A percentile compares a stretch with the other conserved stretches of the same genome.
Evolutionary conservation across 768 basidiomycete genomes (phyloP).

Genomic region (Tephrocybe sp.): DNA sequence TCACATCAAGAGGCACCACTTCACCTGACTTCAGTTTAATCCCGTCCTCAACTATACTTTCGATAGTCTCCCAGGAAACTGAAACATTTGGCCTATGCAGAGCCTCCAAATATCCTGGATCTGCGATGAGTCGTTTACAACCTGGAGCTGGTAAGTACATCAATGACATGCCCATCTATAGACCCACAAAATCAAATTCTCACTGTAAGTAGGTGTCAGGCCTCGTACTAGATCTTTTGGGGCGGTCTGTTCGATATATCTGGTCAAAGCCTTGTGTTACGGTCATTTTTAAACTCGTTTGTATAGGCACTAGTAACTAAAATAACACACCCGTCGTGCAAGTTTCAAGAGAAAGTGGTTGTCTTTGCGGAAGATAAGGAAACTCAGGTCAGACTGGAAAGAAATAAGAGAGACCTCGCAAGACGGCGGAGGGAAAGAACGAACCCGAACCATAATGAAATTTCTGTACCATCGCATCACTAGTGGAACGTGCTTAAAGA

Average conservation of each 20-base stretch:
- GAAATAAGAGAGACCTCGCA: neutral
- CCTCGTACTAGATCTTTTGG: conserved; percentile 47
- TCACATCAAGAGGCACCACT: conserved; percentile 52
- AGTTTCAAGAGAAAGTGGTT: conserved; percentile 31
- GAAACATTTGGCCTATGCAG: conserved; percentile 54
- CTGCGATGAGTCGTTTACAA: conserved; percentile 64
- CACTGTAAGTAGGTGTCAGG: conserved; percentile 55
- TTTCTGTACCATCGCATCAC: conserved; percentile 48
- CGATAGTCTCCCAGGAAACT: conserved; percentile 49
- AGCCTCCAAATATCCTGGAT: conserved; percentile 56
- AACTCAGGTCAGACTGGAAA: conserved; percentile 36
- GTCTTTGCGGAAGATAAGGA: conserved; percentile 40
- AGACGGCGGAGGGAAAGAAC: conserved; percentile 13
- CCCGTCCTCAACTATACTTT: conserved; percentile 48
- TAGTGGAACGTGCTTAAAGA: conserved; percentile 54
- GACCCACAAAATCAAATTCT: conserved; percentile 13
- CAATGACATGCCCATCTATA: too few species aligned
- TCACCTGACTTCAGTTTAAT: conserved; percentile 49
- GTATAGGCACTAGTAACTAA: neutral
- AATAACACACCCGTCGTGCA: conserved; percentile 30
- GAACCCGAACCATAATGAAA: conserved; percentile 46
- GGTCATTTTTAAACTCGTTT: neutral
- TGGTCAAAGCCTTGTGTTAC: conserved; percentile 32
- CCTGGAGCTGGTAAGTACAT: conserved; percentile 39
- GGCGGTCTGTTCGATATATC: conserved; percentile 48